Base-by-base conservation (phyloP, 495 filamentous ascomycete species). In the Xylaria scruposa region DNA sequence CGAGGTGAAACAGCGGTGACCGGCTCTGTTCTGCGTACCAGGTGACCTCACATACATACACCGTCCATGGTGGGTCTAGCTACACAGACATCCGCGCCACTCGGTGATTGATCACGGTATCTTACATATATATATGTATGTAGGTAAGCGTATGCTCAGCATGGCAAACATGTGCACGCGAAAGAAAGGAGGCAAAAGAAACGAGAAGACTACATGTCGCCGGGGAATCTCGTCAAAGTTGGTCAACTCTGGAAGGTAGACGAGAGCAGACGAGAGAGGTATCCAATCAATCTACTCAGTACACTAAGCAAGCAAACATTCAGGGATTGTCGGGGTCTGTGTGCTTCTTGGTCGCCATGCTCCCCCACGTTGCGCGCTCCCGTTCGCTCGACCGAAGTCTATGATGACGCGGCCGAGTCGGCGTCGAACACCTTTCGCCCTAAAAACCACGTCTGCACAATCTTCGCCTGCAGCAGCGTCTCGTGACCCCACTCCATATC, bases 401-500 rank as follows among this genome's bases (percentile, higher is more conserved):
- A 56, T 2, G 56, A 62, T 54, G 44, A 54, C 58, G 47, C 69
- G 29, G 47, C 60, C 66, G 61, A 38, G 36, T 46, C 36, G 19
- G 72, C 75, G 17, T 78, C 77, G 69, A 81, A 90, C 47, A 89
- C 85, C 70, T 80, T 87, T 62, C 72, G 78, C 15, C 89, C 89
- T 42, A 77, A 77, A 68, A 82, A 86, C 89, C 89, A 91, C 0
- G 88, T 91, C 80, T 90, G 82, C 56, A 67, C 66, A 6, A 89
- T 80, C 59, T 64, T 83, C 4, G 87, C 87, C n/a, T 87, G 76
- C 58, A 89, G 76, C 68, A 91, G 79, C 72, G 75, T 81, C 44
- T 86, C 83, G 17, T 78, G 78, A 21, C 84, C 80, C 85, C 86
- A 89, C 53, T 85, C 81, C 85, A 90, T 90, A 59, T 91, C 86